These are phyloP conservation scores for Leucoagaricus sp. DNA, from an alignment of 1,284 basidiomycete species.

Conservation along the genomic window DNA sequence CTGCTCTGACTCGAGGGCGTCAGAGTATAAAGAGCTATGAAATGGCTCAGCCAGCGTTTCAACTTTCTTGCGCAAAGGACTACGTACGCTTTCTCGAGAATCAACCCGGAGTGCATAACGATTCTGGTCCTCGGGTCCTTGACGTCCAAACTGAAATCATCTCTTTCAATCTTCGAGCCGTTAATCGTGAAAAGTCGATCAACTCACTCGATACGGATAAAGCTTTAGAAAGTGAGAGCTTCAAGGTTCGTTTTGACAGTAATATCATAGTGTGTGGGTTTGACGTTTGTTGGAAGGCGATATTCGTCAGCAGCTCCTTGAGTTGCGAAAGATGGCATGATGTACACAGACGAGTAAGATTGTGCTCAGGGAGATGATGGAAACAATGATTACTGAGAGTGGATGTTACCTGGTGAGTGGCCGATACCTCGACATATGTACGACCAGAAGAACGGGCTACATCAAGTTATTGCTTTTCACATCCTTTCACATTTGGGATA, in stretches of 20 bases:
- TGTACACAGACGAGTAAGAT: not conserved
- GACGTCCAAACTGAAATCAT: conserved; percentile 66
- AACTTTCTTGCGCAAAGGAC: not conserved
- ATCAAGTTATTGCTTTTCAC: too few relatives aligned
- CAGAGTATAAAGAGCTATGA: conserved; percentile 54
- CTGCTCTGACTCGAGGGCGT: conserved; percentile 57
- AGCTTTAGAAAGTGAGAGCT: conserved; percentile 73
- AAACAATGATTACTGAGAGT: too few relatives aligned
- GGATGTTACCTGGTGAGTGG: too few relatives aligned
- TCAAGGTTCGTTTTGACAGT: conserved; percentile 85
- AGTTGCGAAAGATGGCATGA: conserved; percentile 19
- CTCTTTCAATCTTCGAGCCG: conserved; percentile 6
- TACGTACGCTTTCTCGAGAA: conserved; percentile 61
- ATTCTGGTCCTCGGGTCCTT: conserved; percentile 65
- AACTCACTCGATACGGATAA: conserved; percentile 71
- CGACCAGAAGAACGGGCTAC: too few relatives aligned
- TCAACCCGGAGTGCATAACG: conserved; percentile 76
- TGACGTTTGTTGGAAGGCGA: conserved; percentile 76
- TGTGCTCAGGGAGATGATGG: not conserved
- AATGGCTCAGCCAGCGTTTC: not conserved
- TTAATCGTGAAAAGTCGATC: not conserved
- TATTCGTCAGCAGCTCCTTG: conserved; percentile 44
- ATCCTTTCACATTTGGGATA: too few relatives aligned
- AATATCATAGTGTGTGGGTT: conserved; percentile 83
- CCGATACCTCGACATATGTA: too few relatives aligned